Conservation (phyloP, 1,284 basidiomycete species). For the Coniferiporia weirii region DNA sequence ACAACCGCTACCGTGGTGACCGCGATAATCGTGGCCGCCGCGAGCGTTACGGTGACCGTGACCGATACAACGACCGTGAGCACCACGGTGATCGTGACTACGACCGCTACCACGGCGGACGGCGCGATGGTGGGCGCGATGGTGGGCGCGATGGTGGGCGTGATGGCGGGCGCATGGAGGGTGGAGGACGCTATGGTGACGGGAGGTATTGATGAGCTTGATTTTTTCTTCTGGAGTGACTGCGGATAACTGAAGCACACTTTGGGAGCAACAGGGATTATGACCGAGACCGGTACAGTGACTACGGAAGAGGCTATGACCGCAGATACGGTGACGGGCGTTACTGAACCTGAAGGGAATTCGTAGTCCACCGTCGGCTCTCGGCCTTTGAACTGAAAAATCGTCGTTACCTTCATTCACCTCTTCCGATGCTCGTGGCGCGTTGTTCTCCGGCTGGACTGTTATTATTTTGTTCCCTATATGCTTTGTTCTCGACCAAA, state of each 20-base stretch:
- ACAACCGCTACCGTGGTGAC: constrained; percentile 65
- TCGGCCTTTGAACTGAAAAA: background rate
- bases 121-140: constrained; percentile 39
- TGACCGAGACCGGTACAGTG: constrained; percentile 31
- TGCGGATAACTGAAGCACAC: constrained; percentile 5
- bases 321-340: constrained; percentile 23
- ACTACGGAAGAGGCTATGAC: constrained; percentile 36
- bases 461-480: background rate
- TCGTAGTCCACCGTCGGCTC: background rate
- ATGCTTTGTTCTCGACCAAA: background rate
- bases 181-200: constrained; percentile 31
- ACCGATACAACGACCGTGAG: no score
- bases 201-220: constrained; percentile 22
- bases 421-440: background rate
- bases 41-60: constrained; percentile 43
- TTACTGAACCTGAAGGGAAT: background rate
- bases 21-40: constrained; percentile 28
- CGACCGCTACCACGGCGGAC: constrained; percentile 7
- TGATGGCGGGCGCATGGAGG: constrained; percentile 40
- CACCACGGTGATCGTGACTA: constrained; percentile 31
- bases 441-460: background rate
- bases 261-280: constrained; percentile 15
- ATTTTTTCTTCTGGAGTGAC: background rate
- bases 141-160: constrained; percentile 33
- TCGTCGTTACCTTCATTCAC: background rate